Conservation (phyloP, 192 early-diverging fungal genomes). For the Coemansia sp. region DNA sequence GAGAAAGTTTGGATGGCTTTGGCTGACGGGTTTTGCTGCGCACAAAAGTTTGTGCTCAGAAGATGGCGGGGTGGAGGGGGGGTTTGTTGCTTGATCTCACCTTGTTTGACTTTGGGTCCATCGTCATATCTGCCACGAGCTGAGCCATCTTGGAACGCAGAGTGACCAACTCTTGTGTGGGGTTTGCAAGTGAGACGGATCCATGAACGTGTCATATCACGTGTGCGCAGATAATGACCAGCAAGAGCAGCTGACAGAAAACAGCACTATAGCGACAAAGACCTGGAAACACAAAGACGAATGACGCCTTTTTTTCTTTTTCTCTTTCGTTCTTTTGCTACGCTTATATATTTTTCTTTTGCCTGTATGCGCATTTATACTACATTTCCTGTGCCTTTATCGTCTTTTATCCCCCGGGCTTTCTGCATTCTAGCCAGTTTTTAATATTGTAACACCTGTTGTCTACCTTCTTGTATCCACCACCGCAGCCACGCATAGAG, state of each 20-base stretch:
- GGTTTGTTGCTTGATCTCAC: constrained; percentile 4
- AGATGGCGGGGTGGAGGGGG: background rate
- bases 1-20: background rate
- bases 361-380: background rate
- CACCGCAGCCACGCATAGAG: background rate
- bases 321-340: constrained; percentile 2
- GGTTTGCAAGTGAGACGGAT: background rate
- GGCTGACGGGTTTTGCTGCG: background rate
- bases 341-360: constrained; percentile 10
- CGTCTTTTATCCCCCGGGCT: background rate
- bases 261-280: background rate
- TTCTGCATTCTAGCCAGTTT: constrained; percentile 6
- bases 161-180: background rate
- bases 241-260: background rate
- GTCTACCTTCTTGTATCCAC: background rate
- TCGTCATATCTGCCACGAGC: background rate
- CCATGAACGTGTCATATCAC: background rate
- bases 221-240: background rate
- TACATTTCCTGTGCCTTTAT: background rate
- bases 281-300: background rate
- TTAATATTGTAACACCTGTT: constrained; percentile 1
- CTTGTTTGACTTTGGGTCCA: background rate
- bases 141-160: background rate
- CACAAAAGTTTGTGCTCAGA: background rate
- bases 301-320: constrained; percentile 7